Evolutionary conservation across 352 stramenopile species (phyloP).

Genomic region (Phytophthora podocarpi): DNA sequence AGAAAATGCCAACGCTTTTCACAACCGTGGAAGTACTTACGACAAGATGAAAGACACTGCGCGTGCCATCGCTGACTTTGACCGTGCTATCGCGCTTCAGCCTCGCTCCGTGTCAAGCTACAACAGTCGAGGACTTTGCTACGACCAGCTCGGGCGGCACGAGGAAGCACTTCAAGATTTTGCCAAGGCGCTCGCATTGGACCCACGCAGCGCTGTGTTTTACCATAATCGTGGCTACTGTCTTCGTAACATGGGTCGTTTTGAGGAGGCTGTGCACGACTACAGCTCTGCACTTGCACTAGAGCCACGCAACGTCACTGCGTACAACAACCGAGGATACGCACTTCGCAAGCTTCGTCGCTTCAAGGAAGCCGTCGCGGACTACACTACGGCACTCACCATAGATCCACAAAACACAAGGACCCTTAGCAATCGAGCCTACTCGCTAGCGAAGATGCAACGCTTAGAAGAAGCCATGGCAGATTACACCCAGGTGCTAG

Average conservation of each 20-base stretch:
- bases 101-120: constrained; percentile 69
- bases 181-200: constrained; percentile 58
- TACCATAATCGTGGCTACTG: constrained; percentile 89
- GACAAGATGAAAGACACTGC: constrained; percentile 74
- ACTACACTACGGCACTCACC: constrained; percentile 76
- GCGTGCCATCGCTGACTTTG: constrained; percentile 73
- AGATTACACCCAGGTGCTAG: constrained; percentile 82
- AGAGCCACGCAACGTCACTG: constrained; percentile 71
- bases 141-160: constrained; percentile 67
- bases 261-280: constrained; percentile 63
- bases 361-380: constrained; percentile 69
- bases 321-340: constrained; percentile 89
- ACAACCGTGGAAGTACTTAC: constrained; percentile 85
- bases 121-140: constrained; percentile 83
- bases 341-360: constrained; percentile 73
- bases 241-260: constrained; percentile 83
- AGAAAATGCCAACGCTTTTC: constrained; percentile 78
- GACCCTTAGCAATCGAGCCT: constrained; percentile 85
- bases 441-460: constrained; percentile 87
- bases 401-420: constrained; percentile 82
- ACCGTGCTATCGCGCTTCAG: constrained; percentile 64
- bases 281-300: constrained; percentile 69
- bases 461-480: constrained; percentile 57
- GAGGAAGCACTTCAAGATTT: constrained; percentile 82
- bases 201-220: constrained; percentile 78